These are phyloP conservation scores for Psilocybe subaeruginosa DNA, from an alignment of 768 basidiomycete genomes.

Conservation along the genomic window DNA sequence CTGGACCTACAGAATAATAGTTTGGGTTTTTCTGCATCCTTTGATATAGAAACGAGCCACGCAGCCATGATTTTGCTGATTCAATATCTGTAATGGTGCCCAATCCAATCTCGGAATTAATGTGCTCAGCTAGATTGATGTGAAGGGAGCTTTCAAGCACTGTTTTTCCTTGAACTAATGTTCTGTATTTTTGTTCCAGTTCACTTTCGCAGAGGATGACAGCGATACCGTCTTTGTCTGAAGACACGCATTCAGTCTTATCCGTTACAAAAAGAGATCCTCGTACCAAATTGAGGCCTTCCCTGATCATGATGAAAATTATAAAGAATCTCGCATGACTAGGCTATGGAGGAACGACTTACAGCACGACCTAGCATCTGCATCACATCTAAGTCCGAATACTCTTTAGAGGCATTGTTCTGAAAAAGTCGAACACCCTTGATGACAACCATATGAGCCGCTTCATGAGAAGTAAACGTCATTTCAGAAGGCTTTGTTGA, in stretches of 20 bases:
- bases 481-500: slow-evolving; percentile 2
- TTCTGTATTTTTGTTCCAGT: slow-evolving; percentile 71
- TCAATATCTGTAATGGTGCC: slow-evolving; percentile 74
- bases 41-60: slow-evolving; percentile 83
- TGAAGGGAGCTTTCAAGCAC: slow-evolving; percentile 88
- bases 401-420: slow-evolving; percentile 72
- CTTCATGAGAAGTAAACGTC: slow-evolving; percentile 37
- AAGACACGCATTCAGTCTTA: neutral
- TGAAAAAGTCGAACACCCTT: slow-evolving; percentile 87
- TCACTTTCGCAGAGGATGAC: slow-evolving; percentile 81
- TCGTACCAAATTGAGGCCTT: slow-evolving; percentile 84
- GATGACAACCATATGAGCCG: slow-evolving; percentile 92
- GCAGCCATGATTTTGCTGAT: slow-evolving; percentile 83
- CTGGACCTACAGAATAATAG: slow-evolving; percentile 66
- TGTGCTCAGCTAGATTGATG: slow-evolving; percentile 81
- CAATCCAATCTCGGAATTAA: slow-evolving; percentile 93
- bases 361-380: slow-evolving; percentile 98
- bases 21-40: slow-evolving; percentile 83
- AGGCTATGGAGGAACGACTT: slow-evolving; percentile 25
- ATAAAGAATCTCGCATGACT: neutral
- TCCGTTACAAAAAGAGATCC: neutral
- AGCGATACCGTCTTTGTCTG: slow-evolving; percentile 83
- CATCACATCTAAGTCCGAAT: slow-evolving; percentile 90
- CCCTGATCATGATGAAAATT: slow-evolving; percentile 47
- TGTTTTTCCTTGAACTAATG: slow-evolving; percentile 70